Evolutionary conservation across 1,284 basidiomycete genomes (phyloP), one percentile per base, ranked within the genome.

Genomic region (Bjerkandera adusta): DNA sequence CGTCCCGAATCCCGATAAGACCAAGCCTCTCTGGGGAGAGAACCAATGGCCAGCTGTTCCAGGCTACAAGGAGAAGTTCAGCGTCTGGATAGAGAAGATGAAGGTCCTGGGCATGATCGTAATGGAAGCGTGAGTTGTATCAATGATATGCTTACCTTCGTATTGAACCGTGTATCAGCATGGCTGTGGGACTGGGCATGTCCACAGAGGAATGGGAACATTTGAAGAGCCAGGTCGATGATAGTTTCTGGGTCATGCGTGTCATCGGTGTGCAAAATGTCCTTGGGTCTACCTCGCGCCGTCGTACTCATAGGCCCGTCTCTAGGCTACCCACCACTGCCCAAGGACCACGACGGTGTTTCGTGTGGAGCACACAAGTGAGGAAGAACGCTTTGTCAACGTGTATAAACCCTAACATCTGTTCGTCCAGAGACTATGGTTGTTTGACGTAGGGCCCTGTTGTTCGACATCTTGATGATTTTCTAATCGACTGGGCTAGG

Each of bases 211-310:
- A 94, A 62, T 89, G 87, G 85, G 50, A 69, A 20, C 75, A 77
- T 0, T 68, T 93, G 43, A 76, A 75, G 21, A 61, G 64, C 18
- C 76, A 85, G 59, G 82, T 92, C 0, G 79, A 90, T 53, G 79
- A 92, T 56, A 84, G 81, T 52, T 95, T 94, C 60, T 94, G 92
- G 92, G 79, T 84, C 5, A 85, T 92, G 86, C 76, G 92, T 3
- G 69, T 85, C 2, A 88, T 92, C 49, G 89, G 87, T 85, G 46
- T 11, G 3, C 2, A 3, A 34, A 18, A 6, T 4, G 7, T 8
- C n/a, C 16, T 24, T 24, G 5, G 6, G 4, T 13, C 1, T 29
- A 20, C 15, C 3, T 16, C 16, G 1, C 38, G 11, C 1, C 13
- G 22, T n/a, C n/a, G n/a, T n/a, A n/a, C 26, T 21, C 11, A 16